Conservation (phyloP, 2,329 filamentous ascomycete genomes). For the Arthrobotrys sphaeroides region DNA sequence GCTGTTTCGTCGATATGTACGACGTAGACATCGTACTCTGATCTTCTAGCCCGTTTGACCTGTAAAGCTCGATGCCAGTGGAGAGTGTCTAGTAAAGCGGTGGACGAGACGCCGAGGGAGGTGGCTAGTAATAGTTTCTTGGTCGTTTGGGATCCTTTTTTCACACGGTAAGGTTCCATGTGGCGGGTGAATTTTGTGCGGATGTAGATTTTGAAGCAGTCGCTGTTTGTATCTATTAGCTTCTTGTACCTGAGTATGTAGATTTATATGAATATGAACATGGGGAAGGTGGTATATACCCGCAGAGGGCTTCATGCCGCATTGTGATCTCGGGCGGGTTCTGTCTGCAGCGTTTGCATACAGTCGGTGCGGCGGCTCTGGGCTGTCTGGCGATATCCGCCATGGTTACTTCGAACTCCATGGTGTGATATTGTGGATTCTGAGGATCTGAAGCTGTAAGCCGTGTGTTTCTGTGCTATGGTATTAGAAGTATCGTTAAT, state of each 20-base stretch:
- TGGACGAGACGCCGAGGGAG: slow-evolving; percentile 83
- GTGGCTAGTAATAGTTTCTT: slow-evolving; percentile 76
- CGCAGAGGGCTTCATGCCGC: slow-evolving; percentile 37
- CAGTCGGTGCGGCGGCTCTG: not conserved
- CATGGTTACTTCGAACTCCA: slow-evolving; percentile 53
- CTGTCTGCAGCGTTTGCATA: slow-evolving; percentile 43
- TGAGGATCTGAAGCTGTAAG: not conserved
- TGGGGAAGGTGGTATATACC: slow-evolving; percentile 30
- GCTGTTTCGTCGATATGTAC: slow-evolving; percentile 66
- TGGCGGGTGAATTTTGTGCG: slow-evolving; percentile 82
- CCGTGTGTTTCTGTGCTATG: not conserved
- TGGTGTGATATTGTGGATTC: not conserved
- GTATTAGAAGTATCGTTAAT: not conserved
- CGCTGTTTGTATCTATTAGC: slow-evolving; percentile 62
- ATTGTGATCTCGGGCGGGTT: slow-evolving; percentile 33
- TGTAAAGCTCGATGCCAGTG: slow-evolving; percentile 75
- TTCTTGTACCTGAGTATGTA: not conserved
- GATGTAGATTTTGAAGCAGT: slow-evolving; percentile 82
- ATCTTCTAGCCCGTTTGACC: slow-evolving; percentile 70
- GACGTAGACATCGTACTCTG: slow-evolving; percentile 74
- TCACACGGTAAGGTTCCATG: slow-evolving; percentile 72
- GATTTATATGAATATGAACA: slow-evolving; percentile 40
- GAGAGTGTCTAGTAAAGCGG: slow-evolving; percentile 78
- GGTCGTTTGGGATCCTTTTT: slow-evolving; percentile 55
- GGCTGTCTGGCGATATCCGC: slow-evolving; percentile 48